phyloP scores from a whole-genome alignment of 768 basidiomycete genomes.

The Psilocybe cubensis region DNA sequence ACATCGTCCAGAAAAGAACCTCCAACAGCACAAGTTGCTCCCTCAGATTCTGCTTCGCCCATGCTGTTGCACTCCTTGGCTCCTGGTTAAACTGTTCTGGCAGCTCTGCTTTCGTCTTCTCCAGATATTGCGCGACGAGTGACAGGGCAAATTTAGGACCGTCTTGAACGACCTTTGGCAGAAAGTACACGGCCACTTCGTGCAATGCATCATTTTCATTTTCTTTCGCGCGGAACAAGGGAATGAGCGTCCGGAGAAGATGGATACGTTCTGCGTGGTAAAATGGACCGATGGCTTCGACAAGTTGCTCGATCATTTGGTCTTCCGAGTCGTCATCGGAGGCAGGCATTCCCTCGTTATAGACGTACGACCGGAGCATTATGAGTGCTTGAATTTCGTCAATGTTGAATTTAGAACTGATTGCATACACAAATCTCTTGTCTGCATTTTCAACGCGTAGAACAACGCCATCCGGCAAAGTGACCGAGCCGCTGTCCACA shows the following conservation, averaged over 20 bases:
- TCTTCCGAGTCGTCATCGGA: conserved; percentile 40
- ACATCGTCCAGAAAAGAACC: conserved; percentile 89
- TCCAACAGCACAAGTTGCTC: conserved; percentile 85
- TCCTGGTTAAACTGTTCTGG: conserved; percentile 50
- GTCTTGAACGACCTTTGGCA: conserved; percentile 68
- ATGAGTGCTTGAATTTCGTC: conserved; percentile 82
- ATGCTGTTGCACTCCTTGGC: conserved; percentile 61
- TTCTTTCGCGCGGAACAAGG: conserved; percentile 74
- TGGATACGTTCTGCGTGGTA: conserved; percentile 82
- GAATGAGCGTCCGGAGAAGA: conserved; percentile 68
- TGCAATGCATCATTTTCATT: conserved; percentile 58
- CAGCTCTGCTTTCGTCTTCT: conserved; percentile 52
- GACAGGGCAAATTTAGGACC: conserved; percentile 61
- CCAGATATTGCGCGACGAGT: conserved; percentile 64
- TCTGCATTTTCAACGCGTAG: conserved; percentile 69
- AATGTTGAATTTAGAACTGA: conserved; percentile 74
- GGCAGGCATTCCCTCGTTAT: conserved; percentile 73
- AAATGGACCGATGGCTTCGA: conserved; percentile 78
- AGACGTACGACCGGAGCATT: conserved; percentile 76
- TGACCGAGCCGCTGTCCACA: conserved; percentile 69
- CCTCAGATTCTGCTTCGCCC: conserved; percentile 74
- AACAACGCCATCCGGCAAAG: conserved; percentile 65
- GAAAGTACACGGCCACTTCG: conserved; percentile 51
- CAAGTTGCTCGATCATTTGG: conserved; percentile 56
- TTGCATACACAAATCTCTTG: conserved; percentile 64